Conservation (phyloP, 2,329 filamentous ascomycete genomes). For the Aschersonia sp. region DNA sequence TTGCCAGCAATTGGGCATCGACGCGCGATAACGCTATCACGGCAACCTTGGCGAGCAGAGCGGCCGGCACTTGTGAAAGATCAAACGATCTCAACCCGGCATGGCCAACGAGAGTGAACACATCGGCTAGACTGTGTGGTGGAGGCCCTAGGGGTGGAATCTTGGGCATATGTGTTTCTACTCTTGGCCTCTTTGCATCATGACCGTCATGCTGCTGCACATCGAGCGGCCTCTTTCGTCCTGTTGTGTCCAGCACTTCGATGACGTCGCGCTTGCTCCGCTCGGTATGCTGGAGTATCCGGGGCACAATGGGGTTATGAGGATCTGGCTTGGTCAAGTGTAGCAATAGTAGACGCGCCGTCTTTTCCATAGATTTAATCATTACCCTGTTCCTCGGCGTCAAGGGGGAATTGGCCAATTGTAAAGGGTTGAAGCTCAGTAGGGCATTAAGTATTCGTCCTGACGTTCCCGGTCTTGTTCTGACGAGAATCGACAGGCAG, state of each 20-base stretch:
- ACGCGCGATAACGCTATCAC: slow-evolving; percentile 62
- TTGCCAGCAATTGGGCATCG: slow-evolving; percentile 51
- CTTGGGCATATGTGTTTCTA: slow-evolving; percentile 29
- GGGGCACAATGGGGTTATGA: slow-evolving; percentile 56
- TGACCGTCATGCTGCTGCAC: slow-evolving; percentile 56
- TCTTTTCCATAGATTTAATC: slow-evolving; percentile 89
- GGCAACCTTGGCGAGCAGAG: slow-evolving; percentile 68
- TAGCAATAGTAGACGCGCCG: slow-evolving; percentile 66
- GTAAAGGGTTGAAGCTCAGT: slow-evolving; percentile 83
- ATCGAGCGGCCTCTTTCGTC: slow-evolving; percentile 61
- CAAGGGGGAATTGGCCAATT: slow-evolving; percentile 61
- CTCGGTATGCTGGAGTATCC: slow-evolving; percentile 80
- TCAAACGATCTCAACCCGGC: slow-evolving; percentile 65
- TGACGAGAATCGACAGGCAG: slow-evolving; percentile 67
- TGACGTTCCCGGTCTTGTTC: slow-evolving; percentile 64
- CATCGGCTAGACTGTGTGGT: slow-evolving; percentile 62
- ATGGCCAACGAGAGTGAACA: slow-evolving; percentile 73
- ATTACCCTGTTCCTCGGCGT: slow-evolving; percentile 69
- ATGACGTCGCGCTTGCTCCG: slow-evolving; percentile 63
- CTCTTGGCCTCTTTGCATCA: slow-evolving; percentile 72
- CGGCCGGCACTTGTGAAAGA: slow-evolving; percentile 61
- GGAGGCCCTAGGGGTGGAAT: slow-evolving; percentile 62
- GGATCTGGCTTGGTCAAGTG: slow-evolving; percentile 80
- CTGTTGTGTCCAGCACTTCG: slow-evolving; percentile 67
- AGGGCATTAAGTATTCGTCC: slow-evolving; percentile 77